These are phyloP conservation scores for Mycena galopus DNA, from an alignment of 768 basidiomycete genomes.

Conservation along the genomic window DNA sequence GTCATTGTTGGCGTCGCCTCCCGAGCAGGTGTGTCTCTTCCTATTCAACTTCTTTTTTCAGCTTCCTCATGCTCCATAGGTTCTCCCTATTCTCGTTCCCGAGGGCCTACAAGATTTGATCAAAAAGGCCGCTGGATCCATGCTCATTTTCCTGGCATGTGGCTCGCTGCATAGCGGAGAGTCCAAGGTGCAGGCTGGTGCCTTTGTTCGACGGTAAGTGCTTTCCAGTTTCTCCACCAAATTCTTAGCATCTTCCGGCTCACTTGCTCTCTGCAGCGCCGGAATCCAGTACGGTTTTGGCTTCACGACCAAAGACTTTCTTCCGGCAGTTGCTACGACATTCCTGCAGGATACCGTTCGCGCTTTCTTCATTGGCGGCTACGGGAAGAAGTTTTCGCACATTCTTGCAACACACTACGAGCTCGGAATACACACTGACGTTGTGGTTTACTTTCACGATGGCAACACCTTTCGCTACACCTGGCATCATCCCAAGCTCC, in stretches of 20 bases:
- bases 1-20: background rate
- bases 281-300: background rate
- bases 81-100: background rate
- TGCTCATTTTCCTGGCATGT: background rate
- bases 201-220: background rate
- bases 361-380: background rate
- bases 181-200: background rate
- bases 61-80: background rate
- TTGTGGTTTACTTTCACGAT: background rate
- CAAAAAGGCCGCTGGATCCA: background rate
- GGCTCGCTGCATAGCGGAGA: background rate
- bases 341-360: background rate
- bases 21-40: background rate
- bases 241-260: no score
- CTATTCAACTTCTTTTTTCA: no score
- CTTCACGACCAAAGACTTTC: background rate
- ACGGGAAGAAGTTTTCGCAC: background rate
- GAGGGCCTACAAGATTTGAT: background rate
- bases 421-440: slow-evolving; percentile 1
- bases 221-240: background rate
- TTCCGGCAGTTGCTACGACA: background rate
- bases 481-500: background rate
- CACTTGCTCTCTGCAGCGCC: background rate
- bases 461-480: background rate
- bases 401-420: background rate